Evolutionary conservation across 129 eudicot genomes (phyloP).

Genomic region (Artemisia tridentata): DNA sequence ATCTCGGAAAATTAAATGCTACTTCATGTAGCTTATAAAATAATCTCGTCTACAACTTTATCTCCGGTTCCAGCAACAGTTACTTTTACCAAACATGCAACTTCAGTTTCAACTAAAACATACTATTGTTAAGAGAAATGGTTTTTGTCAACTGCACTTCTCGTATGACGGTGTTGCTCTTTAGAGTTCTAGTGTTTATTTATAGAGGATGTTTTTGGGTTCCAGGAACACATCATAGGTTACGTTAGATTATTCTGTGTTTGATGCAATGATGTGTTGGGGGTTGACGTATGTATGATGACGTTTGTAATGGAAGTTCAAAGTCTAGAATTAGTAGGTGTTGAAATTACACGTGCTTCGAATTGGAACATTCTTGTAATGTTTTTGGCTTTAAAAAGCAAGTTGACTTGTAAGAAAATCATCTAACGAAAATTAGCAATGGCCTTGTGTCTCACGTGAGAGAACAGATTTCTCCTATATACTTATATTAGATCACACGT

Average conservation of each 20-base stretch:
- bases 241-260: constrained; percentile 1
- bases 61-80: not conserved
- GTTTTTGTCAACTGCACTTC: constrained; percentile 13
- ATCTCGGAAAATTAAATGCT: too few relatives aligned
- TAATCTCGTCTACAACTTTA: too few relatives aligned
- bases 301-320: not conserved
- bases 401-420: constrained; percentile 13
- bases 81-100: not conserved
- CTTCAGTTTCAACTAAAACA: not conserved
- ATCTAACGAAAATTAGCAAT: not conserved
- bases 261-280: constrained; percentile 11
- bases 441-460: constrained; percentile 1
- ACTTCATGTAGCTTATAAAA: too few relatives aligned
- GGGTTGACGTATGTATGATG: not conserved
- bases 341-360: constrained; percentile 8
- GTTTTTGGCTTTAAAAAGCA: constrained; percentile 10
- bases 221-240: constrained; percentile 2
- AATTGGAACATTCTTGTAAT: constrained; percentile 1
- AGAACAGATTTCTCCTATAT: not conserved
- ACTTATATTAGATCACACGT: not conserved
- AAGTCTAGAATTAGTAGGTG: not conserved
- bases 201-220: not conserved
- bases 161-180: not conserved
- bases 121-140: constrained; percentile 3
- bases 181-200: not conserved